Conservation (phyloP, 2,329 filamentous ascomycete species). For the Thielaviopsis populi region DNA sequence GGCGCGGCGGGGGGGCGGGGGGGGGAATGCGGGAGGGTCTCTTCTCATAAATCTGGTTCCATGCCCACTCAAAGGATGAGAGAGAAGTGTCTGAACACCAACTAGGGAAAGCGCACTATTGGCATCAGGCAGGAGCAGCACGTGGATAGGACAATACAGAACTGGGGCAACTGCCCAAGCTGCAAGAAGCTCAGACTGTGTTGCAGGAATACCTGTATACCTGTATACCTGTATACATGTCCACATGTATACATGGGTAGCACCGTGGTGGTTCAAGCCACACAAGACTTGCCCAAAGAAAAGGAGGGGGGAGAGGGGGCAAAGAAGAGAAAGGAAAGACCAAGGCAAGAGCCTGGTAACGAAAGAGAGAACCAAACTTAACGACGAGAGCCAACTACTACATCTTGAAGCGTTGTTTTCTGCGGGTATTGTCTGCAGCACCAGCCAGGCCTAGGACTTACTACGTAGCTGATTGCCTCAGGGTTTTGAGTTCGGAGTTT, state of each 20-base stretch:
- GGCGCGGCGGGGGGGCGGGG: neutral
- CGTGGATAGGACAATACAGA: neutral
- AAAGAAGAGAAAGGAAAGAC: no score
- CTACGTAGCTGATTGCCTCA: neutral
- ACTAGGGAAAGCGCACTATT: conserved; percentile 1
- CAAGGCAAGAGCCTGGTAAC: no score
- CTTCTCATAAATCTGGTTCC: neutral
- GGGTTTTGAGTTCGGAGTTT: neutral
- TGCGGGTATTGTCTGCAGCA: neutral
- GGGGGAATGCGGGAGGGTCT: neutral
- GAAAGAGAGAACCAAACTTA: no score
- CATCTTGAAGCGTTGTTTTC: no score
- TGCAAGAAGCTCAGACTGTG: neutral
- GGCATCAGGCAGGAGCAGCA: neutral
- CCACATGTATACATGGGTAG: neutral
- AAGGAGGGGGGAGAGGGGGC: neutral
- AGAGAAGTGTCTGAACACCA: neutral
- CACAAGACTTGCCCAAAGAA: neutral
- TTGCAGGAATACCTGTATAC: neutral
- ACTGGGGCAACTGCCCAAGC: neutral
- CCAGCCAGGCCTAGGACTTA: neutral
- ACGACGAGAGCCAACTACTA: no score
- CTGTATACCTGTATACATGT: neutral
- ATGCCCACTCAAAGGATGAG: neutral
- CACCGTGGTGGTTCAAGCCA: neutral